Percentiles rank a stretch among this genome's conserved stretches.
Evolutionary conservation across 768 basidiomycete genomes (phyloP).

Genomic region (Sutorius australiensis): DNA sequence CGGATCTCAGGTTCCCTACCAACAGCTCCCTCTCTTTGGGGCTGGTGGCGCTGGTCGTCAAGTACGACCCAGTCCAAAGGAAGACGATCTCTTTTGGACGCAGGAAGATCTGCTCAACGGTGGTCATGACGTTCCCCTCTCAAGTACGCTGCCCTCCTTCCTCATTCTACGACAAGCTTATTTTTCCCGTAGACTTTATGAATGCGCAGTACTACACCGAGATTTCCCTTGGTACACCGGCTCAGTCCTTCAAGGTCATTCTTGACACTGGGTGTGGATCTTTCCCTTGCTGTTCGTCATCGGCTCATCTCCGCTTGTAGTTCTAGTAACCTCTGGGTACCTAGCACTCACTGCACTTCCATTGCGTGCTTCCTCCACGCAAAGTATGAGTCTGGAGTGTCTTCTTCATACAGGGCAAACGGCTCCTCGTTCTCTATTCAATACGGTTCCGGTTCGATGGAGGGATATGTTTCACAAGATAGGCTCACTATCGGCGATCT

Average conservation of each 20-base stretch:
- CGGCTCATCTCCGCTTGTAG: constrained; percentile 34
- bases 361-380: constrained; percentile 92
- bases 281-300: constrained; percentile 19
- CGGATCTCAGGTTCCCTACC: constrained; percentile 45
- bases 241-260: constrained; percentile 90
- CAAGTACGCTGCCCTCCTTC: constrained; percentile 39
- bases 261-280: constrained; percentile 77
- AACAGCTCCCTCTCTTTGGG: constrained; percentile 64
- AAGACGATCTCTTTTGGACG: constrained; percentile 73
- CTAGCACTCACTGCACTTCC: constrained; percentile 73
- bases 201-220: constrained; percentile 97
- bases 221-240: constrained; percentile 77
- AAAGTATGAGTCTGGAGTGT: constrained; percentile 81
- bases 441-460: constrained; percentile 95
- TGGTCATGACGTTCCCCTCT: constrained; percentile 85
- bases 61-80: constrained; percentile 44
- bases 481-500: constrained; percentile 79
- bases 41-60: constrained; percentile 69
- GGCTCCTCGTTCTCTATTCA: constrained; percentile 86
- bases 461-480: constrained; percentile 92
- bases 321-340: constrained; percentile 94
- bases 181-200: constrained; percentile 71
- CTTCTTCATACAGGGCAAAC: constrained; percentile 86
- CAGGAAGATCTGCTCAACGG: constrained; percentile 67
- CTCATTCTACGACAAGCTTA: neutral